Base-by-base conservation (phyloP, 257 asterid species). In the Mitragyna speciosa region DNA sequence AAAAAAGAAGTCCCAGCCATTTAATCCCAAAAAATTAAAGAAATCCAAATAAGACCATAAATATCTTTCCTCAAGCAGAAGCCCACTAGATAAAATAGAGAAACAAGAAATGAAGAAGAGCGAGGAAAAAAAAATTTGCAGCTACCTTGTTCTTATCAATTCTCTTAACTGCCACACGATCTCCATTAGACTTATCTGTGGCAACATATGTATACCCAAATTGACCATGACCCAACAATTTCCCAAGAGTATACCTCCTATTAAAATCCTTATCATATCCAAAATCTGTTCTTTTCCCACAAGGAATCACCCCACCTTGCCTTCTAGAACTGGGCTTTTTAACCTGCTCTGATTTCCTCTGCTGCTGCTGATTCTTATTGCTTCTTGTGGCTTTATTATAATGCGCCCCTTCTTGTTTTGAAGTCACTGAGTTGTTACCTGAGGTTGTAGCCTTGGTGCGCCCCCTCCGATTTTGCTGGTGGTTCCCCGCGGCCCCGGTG, bases 141-240 rank as follows among this genome's bases (percentile, higher is more conserved):
- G 51, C 17, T 72, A 95, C 99, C 99, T 96, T 96, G 85, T 75
- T 92, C 89, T 96, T 96, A 70, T 96, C 98, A 80, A 96, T 92
- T 89, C 87, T 92, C 88, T 96, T 96, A 77, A 94, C 99, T 45
- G 99, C 99, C 82, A 96, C 99, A 36, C 99, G 98, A 89, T 96
- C 96, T 28, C 98, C 97, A 84, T 86, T 88, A 41, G 89, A 86
- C 89, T 90, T 94, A 77, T 96, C 96, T 43, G 90, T 88, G 28
- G 97, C 99, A 84, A 92, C 97, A 85, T 91, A 96, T 7, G 99
- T 96, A 80, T 96, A 94, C 2, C 99, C 99, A 81, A 96, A 96
- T 88, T 94, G 99, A 61, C 99, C 99, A 81, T 96, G 99, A 10
- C 99, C 99, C 90, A 94, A 82, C 88, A 96, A 85, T 86, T 92